Percentiles rank a stretch among this genome's conserved stretches.
These are phyloP conservation scores for Liriodendron chinense DNA, from an alignment of 164 flowering plant species.

Conservation along the genomic window DNA sequence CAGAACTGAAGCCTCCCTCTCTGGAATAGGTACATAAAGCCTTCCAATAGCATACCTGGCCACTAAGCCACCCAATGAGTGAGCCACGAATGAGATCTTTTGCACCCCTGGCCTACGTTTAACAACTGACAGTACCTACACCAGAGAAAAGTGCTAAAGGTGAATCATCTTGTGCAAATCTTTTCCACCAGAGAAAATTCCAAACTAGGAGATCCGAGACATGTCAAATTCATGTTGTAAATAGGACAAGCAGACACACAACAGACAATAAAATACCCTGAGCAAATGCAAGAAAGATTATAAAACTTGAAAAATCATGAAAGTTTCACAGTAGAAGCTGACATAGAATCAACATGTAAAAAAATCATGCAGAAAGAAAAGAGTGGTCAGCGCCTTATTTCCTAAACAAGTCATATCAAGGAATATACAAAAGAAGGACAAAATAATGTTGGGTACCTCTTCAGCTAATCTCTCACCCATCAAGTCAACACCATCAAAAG, in stretches of 20 bases:
- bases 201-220: neutral
- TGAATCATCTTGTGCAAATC: slow-evolving; percentile 2
- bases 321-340: neutral
- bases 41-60: slow-evolving; percentile 91
- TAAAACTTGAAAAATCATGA: too few species aligned
- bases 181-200: neutral
- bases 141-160: neutral
- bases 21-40: slow-evolving; percentile 41
- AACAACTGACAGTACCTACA: slow-evolving; percentile 72
- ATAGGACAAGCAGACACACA: neutral
- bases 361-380: neutral
- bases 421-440: neutral
- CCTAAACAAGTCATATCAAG: neutral
- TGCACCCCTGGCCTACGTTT: slow-evolving; percentile 52
- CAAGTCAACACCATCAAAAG: slow-evolving; percentile 89
- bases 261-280: neutral
- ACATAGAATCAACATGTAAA: neutral
- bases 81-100: slow-evolving; percentile 92
- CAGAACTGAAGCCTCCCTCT: slow-evolving; percentile 18
- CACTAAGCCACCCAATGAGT: slow-evolving; percentile 90
- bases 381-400: neutral
- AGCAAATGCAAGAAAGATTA: neutral
- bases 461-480: slow-evolving; percentile 92
- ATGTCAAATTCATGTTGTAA: neutral
- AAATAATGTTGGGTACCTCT: slow-evolving; percentile 53